phyloP scores from a whole-genome alignment of 495 filamentous ascomycete genomes.

The Friedmanniomyces simplex region DNA sequence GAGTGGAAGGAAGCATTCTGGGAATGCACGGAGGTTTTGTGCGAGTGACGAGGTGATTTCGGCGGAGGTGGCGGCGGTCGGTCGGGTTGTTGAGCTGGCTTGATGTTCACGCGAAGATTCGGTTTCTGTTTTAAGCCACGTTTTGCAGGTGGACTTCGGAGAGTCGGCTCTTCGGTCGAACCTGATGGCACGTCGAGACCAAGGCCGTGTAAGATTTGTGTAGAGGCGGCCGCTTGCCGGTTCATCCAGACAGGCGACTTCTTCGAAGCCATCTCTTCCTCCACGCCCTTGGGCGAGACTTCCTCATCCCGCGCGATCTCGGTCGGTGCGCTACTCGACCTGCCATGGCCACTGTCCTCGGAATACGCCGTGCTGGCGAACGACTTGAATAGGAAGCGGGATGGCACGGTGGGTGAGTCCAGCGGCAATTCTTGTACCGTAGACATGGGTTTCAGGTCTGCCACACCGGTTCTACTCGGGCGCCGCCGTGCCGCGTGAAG shows the following conservation, averaged over 20 bases:
- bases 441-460: conserved; percentile 10
- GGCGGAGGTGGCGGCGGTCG: conserved; percentile 17
- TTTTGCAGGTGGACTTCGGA: background rate
- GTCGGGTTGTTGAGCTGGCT: background rate
- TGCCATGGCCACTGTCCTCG: conserved; percentile 4
- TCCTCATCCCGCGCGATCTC: background rate
- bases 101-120: background rate
- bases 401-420: conserved; percentile 13
- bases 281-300: background rate
- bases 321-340: conserved; percentile 10
- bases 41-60: conserved; percentile 8
- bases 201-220: conserved; percentile 1
- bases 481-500: background rate
- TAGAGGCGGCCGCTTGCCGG: conserved; percentile 4
- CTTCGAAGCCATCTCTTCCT: background rate
- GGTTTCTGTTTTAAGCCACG: conserved; percentile 1
- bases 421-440: conserved; percentile 8
- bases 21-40: conserved; percentile 1
- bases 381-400: background rate
- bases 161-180: background rate
- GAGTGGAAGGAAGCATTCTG: background rate
- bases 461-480: background rate
- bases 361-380: background rate
- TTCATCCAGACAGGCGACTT: background rate
- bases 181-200: background rate